phyloP scores from a whole-genome alignment of 352 stramenopile genomes.

The Phytopythium boreale region DNA sequence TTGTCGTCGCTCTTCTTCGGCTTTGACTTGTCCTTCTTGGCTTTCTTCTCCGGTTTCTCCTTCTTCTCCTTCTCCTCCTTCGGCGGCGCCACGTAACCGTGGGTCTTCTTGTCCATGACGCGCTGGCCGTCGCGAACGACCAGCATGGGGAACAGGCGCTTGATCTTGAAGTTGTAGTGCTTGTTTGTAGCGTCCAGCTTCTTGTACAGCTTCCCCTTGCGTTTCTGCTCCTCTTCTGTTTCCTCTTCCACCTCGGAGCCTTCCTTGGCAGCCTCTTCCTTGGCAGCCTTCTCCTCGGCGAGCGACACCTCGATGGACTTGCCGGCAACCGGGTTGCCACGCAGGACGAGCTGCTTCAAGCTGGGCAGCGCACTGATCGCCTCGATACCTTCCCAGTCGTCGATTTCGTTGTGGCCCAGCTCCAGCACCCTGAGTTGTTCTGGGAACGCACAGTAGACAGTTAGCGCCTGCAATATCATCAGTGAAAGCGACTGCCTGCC shows the following conservation, averaged over 20 bases:
- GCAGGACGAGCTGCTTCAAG: constrained; percentile 78
- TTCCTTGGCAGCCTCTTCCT: constrained; percentile 21
- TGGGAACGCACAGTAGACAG: constrained; percentile 16
- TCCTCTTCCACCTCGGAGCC: constrained; percentile 16
- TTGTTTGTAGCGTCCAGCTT: constrained; percentile 78
- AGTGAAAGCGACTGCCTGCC: not conserved
- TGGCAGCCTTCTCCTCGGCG: constrained; percentile 14
- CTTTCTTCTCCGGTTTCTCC: constrained; percentile 23
- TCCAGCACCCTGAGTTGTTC: constrained; percentile 81
- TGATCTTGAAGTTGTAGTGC: constrained; percentile 90
- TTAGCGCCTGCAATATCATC: not conserved
- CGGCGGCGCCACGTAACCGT: constrained; percentile 72
- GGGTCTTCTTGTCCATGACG: constrained; percentile 77
- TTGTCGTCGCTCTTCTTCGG: constrained; percentile 10
- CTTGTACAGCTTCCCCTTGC: constrained; percentile 60
- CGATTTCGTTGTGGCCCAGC: constrained; percentile 78
- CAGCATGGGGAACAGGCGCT: constrained; percentile 75
- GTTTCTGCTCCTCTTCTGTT: constrained; percentile 36
- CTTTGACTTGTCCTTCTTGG: constrained; percentile 5
- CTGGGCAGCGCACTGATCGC: constrained; percentile 52
- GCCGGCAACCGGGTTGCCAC: constrained; percentile 75
- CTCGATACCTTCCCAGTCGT: constrained; percentile 77
- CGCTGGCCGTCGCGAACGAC: constrained; percentile 77
- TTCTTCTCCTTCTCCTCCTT: constrained; percentile 63
- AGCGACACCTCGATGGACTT: constrained; percentile 29